Evolutionary conservation across 331 rosid species (phyloP).

Genomic region (Quercus phellos): DNA sequence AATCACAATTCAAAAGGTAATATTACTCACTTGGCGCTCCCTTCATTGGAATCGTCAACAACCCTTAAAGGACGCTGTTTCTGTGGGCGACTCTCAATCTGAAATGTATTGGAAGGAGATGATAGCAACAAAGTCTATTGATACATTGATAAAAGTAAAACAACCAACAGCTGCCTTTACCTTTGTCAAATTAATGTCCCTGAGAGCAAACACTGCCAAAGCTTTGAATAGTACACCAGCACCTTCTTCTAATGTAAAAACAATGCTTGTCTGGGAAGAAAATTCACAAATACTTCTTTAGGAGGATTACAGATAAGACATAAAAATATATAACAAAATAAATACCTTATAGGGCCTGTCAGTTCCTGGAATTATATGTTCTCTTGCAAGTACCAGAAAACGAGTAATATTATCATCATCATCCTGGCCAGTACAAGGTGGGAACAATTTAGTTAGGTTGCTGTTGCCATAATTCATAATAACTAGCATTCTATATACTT

Average conservation of each 20-base stretch:
- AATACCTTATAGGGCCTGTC: constrained; percentile 60
- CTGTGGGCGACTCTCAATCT: constrained; percentile 89
- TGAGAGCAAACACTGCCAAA: constrained; percentile 72
- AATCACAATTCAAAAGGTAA: constrained; percentile 1
- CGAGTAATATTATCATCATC: constrained; percentile 71
- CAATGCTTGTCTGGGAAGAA: constrained; percentile 72
- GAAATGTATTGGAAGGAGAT: constrained; percentile 29
- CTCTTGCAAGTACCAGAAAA: constrained; percentile 81
- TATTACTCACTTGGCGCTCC: constrained; percentile 71
- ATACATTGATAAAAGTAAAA: constrained; percentile 2
- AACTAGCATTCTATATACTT: neutral
- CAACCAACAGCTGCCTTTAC: constrained; percentile 25
- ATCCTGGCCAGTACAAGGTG: constrained; percentile 48
- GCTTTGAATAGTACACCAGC: constrained; percentile 89
- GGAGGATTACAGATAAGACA: neutral
- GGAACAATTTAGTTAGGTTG: constrained; percentile 25
- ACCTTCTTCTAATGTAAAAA: constrained; percentile 83
- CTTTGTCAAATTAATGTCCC: constrained; percentile 74
- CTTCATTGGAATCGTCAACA: constrained; percentile 73
- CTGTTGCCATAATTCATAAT: constrained; percentile 1
- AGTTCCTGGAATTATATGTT: constrained; percentile 70
- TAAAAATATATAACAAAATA: neutral
- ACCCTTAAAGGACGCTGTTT: constrained; percentile 66
- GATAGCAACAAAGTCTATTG: neutral
- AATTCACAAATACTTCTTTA: constrained; percentile 14